Evolutionary conservation across 768 basidiomycete species (phyloP).

Genomic region (Leccinum variicolor): DNA sequence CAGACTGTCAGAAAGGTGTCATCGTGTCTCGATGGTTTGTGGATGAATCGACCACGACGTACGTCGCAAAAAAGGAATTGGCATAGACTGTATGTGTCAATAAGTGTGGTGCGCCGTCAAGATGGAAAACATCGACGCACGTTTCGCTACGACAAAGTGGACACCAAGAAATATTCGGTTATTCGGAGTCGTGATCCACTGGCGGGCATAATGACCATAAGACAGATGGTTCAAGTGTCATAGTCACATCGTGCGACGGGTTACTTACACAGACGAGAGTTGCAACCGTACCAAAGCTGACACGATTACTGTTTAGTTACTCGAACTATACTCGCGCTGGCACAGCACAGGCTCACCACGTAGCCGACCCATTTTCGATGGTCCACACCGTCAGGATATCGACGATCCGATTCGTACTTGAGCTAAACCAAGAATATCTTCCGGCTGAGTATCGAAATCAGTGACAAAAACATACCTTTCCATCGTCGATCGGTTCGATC

Average conservation of each 20-base stretch:
- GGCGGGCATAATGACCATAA: not conserved
- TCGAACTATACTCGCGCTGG: too few relatives aligned
- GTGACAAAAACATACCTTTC: constrained; percentile 28
- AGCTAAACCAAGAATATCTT: not conserved
- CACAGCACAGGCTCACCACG: constrained; percentile 10
- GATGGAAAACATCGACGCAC: constrained; percentile 3
- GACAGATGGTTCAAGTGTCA: not conserved
- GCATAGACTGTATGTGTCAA: constrained; percentile 16
- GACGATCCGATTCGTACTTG: constrained; percentile 21
- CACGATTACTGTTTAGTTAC: not conserved
- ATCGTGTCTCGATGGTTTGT: not conserved
- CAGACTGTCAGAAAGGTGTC: constrained; percentile 9
- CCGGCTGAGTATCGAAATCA: not conserved
- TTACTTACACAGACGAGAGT: constrained; percentile 20
- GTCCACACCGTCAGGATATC: constrained; percentile 21
- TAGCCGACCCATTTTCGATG: constrained; percentile 22
- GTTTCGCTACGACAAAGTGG: constrained; percentile 22
- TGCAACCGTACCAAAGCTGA: constrained; percentile 13
- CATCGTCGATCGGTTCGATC: constrained; percentile 34
- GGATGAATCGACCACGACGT: not conserved
- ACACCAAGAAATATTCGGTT: constrained; percentile 25
- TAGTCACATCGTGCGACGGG: not conserved
- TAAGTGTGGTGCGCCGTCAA: not conserved
- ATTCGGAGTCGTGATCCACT: constrained; percentile 22
- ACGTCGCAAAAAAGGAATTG: constrained; percentile 27